Percentiles rank a stretch among this genome's conserved stretches.
Conservation (phyloP, 805 yeast genomes). For the Metschnikowia bowlesiae region DNA sequence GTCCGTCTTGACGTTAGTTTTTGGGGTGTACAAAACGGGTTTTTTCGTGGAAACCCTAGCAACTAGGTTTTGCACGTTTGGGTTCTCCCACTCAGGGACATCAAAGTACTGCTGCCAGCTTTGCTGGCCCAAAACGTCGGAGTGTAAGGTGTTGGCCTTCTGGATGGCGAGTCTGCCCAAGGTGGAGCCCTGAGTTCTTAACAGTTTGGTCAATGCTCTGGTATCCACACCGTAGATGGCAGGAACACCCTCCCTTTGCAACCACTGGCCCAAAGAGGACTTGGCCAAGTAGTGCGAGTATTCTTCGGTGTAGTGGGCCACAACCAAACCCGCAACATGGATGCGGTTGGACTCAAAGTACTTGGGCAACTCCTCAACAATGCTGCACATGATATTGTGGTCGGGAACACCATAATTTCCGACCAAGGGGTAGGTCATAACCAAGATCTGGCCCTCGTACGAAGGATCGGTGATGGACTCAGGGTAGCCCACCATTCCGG, state of each 20-base stretch:
- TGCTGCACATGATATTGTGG: conserved; percentile 64
- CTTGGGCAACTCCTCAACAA: conserved; percentile 72
- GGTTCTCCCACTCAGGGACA: conserved; percentile 87
- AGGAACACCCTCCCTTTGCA: conserved; percentile 85
- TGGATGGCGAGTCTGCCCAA: conserved; percentile 81
- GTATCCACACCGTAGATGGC: conserved; percentile 98
- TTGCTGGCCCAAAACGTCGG: conserved; percentile 26
- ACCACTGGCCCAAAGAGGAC: conserved; percentile 91
- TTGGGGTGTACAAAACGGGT: conserved; percentile 76
- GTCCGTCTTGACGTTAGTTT: conserved; percentile 48
- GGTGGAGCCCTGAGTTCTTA: conserved; percentile 90
- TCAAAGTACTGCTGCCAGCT: conserved; percentile 64
- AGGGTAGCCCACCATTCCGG: conserved; percentile 99
- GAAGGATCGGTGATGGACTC: conserved; percentile 98
- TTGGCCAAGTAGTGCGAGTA: conserved; percentile 91
- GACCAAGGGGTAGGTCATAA: conserved; percentile 92
- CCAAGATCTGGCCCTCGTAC: conserved; percentile 94
- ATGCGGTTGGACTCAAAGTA: conserved; percentile 90
- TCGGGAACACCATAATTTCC: conserved; percentile 99
- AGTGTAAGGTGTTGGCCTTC: conserved; percentile 29
- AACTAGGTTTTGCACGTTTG: conserved; percentile 86
- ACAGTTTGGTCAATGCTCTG: conserved; percentile 86
- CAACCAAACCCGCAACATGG: conserved; percentile 95
- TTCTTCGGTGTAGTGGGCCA: conserved; percentile 94
- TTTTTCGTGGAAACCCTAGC: conserved; percentile 79